phyloP scores from a whole-genome alignment of 495 filamentous ascomycete species.

The Talaromyces wortmannii region DNA sequence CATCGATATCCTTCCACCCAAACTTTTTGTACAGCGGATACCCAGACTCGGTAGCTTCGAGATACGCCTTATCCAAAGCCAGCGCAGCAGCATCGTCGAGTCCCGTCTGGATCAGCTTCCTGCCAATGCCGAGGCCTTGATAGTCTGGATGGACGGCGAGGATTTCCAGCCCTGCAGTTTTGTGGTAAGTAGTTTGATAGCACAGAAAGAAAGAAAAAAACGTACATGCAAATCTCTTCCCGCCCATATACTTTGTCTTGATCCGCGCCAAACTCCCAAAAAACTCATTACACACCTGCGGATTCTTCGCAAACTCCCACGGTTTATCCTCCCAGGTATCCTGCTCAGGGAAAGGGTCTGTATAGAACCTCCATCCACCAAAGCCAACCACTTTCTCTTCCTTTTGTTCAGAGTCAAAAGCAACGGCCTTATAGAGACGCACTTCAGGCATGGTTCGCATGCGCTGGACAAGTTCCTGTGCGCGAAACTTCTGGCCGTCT shows the following conservation, averaged over 20 bases:
- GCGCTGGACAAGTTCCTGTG: not conserved
- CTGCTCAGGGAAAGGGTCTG: not conserved
- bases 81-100: slow-evolving; percentile 18
- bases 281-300: slow-evolving; percentile 5
- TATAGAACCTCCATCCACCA: slow-evolving; percentile 3
- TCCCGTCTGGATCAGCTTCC: slow-evolving; percentile 17
- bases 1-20: slow-evolving; percentile 26
- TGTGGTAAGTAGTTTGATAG: too few species aligned
- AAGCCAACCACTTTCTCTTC: slow-evolving; percentile 2
- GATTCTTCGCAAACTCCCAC: not conserved
- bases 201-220: not conserved
- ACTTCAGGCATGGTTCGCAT: not conserved
- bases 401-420: not conserved
- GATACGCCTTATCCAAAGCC: slow-evolving; percentile 14
- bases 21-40: slow-evolving; percentile 23
- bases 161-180: slow-evolving; percentile 11
- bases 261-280: slow-evolving; percentile 5
- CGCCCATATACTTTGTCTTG: slow-evolving; percentile 8
- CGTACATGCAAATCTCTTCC: slow-evolving; percentile 8
- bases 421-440: slow-evolving; percentile 3
- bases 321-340: slow-evolving; percentile 4
- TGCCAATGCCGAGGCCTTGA: slow-evolving; percentile 22
- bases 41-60: slow-evolving; percentile 24
- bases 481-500: not conserved
- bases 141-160: slow-evolving; percentile 25